Evolutionary conservation across 805 yeast species (phyloP).

Genomic region (Metschnikowia aberdeeniae): DNA sequence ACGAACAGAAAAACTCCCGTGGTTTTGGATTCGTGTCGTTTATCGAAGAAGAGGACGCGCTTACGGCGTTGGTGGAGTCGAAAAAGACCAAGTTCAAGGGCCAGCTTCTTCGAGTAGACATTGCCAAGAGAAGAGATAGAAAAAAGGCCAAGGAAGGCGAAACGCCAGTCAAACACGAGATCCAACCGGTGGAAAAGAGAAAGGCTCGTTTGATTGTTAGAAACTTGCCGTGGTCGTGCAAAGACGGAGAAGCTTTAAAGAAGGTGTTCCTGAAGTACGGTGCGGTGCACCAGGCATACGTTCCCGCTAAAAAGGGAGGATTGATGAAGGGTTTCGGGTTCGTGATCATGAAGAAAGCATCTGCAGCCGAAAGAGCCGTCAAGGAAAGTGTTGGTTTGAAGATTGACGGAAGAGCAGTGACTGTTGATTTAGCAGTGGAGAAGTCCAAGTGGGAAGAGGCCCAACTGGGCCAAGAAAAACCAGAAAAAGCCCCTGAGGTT

Average conservation of each 20-base stretch:
- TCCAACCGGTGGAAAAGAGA: slow-evolving; percentile 60
- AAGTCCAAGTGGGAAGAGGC: slow-evolving; percentile 75
- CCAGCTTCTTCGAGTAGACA: slow-evolving; percentile 67
- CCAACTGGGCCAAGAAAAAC: slow-evolving; percentile 27
- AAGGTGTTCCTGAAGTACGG: slow-evolving; percentile 75
- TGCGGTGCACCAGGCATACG: slow-evolving; percentile 79
- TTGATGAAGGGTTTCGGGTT: slow-evolving; percentile 94
- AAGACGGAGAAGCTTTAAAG: slow-evolving; percentile 67
- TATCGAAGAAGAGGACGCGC: slow-evolving; percentile 77
- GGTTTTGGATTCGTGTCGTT: slow-evolving; percentile 97
- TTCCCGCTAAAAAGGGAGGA: slow-evolving; percentile 85
- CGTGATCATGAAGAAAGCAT: slow-evolving; percentile 78
- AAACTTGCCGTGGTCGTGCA: slow-evolving; percentile 94
- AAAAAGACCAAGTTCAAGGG: slow-evolving; percentile 64
- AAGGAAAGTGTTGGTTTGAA: slow-evolving; percentile 70
- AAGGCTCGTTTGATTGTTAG: slow-evolving; percentile 84
- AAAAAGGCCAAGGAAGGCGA: slow-evolving; percentile 24
- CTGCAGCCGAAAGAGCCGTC: slow-evolving; percentile 77
- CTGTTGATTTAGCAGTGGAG: slow-evolving; percentile 90
- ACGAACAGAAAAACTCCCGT: slow-evolving; percentile 68
- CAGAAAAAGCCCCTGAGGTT: slow-evolving; percentile 27
- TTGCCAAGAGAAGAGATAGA: slow-evolving; percentile 92
- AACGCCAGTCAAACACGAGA: slow-evolving; percentile 16
- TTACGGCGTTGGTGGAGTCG: slow-evolving; percentile 64
- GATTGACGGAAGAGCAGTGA: slow-evolving; percentile 86